Evolutionary conservation across 2,329 filamentous ascomycete genomes (phyloP), one percentile per base, ranked within the genome.

Genomic region (Cladosporium oxysporum): DNA sequence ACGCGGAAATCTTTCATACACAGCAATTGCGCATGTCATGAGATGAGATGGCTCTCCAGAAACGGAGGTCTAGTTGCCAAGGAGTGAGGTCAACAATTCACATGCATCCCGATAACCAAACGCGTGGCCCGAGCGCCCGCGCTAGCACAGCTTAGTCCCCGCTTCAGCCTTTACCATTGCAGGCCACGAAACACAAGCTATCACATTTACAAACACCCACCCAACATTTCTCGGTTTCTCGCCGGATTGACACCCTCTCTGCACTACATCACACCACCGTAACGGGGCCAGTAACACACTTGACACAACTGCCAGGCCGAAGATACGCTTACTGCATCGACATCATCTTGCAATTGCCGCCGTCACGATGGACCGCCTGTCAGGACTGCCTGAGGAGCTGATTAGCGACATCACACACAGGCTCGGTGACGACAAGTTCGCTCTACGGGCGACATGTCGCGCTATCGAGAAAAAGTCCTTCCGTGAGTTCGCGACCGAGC

Each of bases 401-500:
- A 41, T 76, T 23, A 68, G 66, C 31, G 72, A 75, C 59, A 70
- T 76, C 47, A 67, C 69, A 33, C 49, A 62, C 55, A 69, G 67
- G 53, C 66, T 76, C 31, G 72, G 69, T 44, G 74, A 76, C 64
- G 74, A 75, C 64, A 60, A 72, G 23, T 70, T 66, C 41, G 59
- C 65, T 11, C 55, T 76, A 6, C 73, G 74, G 21, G 65, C 71
- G 50, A 70, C 72, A 14, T 75, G 73, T 66, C 66, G 66, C 35
- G 64, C 69, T 14, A 52, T 75, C 65, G 72, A 75, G 60, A 62
- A 47, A 18, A 71, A 71, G 62, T 69, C 41, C 26, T 67, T 74
- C 53, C 71, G 73, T 62, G 70, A 73, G 16, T 76, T 74, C 60
- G 72, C 71, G 12, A 72, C 66, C 11, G 72, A 74, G 47, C 71